Percentiles rank a stretch among this genome's conserved stretches.
Evolutionary conservation across 1,139 yeast genomes (phyloP).

Genomic region (Saccharomycopsis hybrid): DNA sequence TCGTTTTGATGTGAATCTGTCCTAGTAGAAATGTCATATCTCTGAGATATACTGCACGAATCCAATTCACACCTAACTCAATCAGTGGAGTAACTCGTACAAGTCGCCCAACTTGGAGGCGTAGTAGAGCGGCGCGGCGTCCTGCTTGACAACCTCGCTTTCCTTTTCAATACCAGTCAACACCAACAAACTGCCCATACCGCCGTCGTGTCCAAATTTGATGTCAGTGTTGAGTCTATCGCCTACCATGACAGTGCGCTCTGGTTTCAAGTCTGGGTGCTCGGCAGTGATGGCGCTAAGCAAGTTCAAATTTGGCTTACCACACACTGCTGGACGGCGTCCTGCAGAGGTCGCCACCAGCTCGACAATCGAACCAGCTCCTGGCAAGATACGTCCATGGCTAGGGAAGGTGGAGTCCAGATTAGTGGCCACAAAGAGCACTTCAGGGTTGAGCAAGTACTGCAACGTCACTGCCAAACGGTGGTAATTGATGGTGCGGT

Average conservation of each 20-base stretch:
- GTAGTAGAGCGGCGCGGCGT: slow-evolving; percentile 51
- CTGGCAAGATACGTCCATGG: slow-evolving; percentile 79
- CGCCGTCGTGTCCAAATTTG: slow-evolving; percentile 83
- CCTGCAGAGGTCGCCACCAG: slow-evolving; percentile 73
- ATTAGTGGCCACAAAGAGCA: slow-evolving; percentile 89
- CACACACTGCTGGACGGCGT: slow-evolving; percentile 73
- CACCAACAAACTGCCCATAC: slow-evolving; percentile 63
- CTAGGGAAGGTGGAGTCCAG: slow-evolving; percentile 92
- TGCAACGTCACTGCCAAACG: slow-evolving; percentile 78
- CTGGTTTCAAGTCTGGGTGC: slow-evolving; percentile 47
- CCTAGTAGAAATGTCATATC: too few relatives aligned
- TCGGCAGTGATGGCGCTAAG: slow-evolving; percentile 81
- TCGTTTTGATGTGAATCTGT: too few relatives aligned
- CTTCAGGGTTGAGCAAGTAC: slow-evolving; percentile 60
- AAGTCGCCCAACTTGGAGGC: slow-evolving; percentile 74
- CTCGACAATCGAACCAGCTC: slow-evolving; percentile 90
- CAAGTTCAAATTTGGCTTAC: slow-evolving; percentile 89
- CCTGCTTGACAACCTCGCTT: slow-evolving; percentile 15
- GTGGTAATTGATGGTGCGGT: slow-evolving; percentile 68
- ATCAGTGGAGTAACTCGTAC: slow-evolving; percentile 38
- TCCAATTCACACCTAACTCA: too few relatives aligned
- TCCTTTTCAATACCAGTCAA: slow-evolving; percentile 22
- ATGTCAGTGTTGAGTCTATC: slow-evolving; percentile 94
- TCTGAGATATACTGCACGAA: too few relatives aligned
- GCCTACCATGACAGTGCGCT: slow-evolving; percentile 84